Evolutionary conservation across 805 yeast species (phyloP).

Genomic region (Pichia californica): DNA sequence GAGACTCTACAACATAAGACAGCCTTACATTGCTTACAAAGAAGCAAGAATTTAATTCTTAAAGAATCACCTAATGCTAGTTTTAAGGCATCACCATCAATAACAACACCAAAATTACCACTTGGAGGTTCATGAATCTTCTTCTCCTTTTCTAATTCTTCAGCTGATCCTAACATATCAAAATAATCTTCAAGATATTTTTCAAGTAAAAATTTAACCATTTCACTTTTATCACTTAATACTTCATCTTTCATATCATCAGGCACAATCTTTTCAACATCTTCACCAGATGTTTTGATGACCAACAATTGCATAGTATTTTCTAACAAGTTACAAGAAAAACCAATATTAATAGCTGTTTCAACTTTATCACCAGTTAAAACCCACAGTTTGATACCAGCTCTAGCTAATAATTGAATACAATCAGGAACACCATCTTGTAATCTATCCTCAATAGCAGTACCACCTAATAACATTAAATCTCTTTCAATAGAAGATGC

Average conservation of each 20-base stretch:
- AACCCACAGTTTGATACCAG: slow-evolving; percentile 83
- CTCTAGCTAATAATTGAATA: slow-evolving; percentile 58
- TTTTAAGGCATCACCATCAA: slow-evolving; percentile 76
- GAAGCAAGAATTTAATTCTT: slow-evolving; percentile 53
- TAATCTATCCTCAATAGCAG: slow-evolving; percentile 79
- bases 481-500: slow-evolving; percentile 70
- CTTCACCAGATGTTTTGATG: slow-evolving; percentile 53
- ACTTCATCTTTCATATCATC: slow-evolving; percentile 22
- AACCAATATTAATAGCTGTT: slow-evolving; percentile 83
- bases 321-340: slow-evolving; percentile 71
- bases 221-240: slow-evolving; percentile 19
- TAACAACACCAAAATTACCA: slow-evolving; percentile 61
- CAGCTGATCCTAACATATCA: slow-evolving; percentile 49
- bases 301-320: slow-evolving; percentile 72
- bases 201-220: slow-evolving; percentile 43
- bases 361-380: slow-evolving; percentile 87
- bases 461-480: slow-evolving; percentile 65
- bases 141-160: slow-evolving; percentile 50
- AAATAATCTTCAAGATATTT: slow-evolving; percentile 52
- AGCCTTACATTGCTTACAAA: slow-evolving; percentile 76
- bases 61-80: slow-evolving; percentile 38
- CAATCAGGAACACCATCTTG: slow-evolving; percentile 87
- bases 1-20: slow-evolving; percentile 85
- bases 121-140: slow-evolving; percentile 61
- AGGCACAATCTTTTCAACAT: slow-evolving; percentile 38